A percentile compares a stretch with the other conserved stretches of the same genome.
These are phyloP conservation scores for Neobulgaria alba DNA, from an alignment of 2,329 filamentous ascomycete species.

Conservation along the genomic window DNA sequence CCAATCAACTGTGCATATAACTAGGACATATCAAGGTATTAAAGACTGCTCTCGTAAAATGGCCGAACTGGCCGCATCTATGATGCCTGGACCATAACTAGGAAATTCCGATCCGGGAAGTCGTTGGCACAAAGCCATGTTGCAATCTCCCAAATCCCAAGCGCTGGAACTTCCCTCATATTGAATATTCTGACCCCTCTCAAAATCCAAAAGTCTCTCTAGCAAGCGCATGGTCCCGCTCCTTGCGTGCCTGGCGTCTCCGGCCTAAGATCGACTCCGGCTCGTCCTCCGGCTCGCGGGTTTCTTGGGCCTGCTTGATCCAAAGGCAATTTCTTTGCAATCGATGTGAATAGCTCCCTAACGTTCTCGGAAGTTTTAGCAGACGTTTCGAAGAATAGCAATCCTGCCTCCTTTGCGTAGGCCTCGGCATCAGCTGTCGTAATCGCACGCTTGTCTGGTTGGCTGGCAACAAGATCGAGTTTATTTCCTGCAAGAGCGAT, in stretches of 20 bases:
- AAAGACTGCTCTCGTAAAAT: conserved; percentile 25
- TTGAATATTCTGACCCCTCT: conserved; percentile 15
- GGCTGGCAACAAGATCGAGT: conserved; percentile 87
- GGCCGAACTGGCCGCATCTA: conserved; percentile 16
- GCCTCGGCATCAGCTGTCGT: conserved; percentile 83
- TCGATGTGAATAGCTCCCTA: conserved; percentile 88
- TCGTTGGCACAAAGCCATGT: not conserved
- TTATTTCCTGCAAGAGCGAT: conserved; percentile 98
- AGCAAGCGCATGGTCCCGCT: conserved; percentile 56
- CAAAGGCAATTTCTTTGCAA: conserved; percentile 93
- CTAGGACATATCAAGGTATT: conserved; percentile 28
- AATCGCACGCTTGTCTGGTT: conserved; percentile 93
- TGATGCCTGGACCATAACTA: conserved; percentile 12
- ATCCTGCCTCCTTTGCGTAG: conserved; percentile 85
- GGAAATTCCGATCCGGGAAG: conserved; percentile 5
- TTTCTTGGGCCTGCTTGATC: conserved; percentile 93
- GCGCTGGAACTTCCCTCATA: not conserved
- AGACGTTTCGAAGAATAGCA: conserved; percentile 97
- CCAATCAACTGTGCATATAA: conserved; percentile 22
- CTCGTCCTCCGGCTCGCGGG: conserved; percentile 51
- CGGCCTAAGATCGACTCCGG: conserved; percentile 55
- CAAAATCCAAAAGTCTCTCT: conserved; percentile 23
- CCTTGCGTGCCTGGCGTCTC: conserved; percentile 48
- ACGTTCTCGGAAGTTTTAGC: conserved; percentile 98
- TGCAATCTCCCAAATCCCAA: not conserved